Conservation (phyloP, 306 rosid genomes). For the Boehmeria nivea region DNA sequence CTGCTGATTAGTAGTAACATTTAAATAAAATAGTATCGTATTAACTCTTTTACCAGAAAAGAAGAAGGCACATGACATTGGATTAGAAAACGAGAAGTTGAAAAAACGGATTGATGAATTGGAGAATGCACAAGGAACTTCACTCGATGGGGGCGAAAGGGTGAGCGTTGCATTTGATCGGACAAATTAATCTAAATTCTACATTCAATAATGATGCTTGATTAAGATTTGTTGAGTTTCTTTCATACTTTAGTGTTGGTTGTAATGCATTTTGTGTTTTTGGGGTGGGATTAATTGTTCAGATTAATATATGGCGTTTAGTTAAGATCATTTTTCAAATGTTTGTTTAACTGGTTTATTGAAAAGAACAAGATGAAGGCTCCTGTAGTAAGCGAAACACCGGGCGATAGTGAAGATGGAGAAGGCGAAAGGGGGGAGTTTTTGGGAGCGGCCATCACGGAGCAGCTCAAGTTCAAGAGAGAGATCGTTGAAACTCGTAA, state of each 20-base stretch:
- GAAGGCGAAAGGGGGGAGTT: neutral
- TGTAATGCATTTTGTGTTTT: neutral
- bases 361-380: neutral
- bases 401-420: neutral
- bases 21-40: too few species aligned
- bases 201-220: too few species aligned
- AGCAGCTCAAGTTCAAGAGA: too few species aligned
- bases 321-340: neutral
- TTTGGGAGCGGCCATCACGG: neutral
- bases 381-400: neutral
- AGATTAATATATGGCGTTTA: neutral
- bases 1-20: too few species aligned
- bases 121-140: neutral
- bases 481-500: too few species aligned
- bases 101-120: constrained; percentile 1
- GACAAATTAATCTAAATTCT: too few species aligned
- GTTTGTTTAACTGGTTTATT: neutral
- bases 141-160: too few species aligned
- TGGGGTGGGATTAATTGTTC: neutral
- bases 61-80: neutral
- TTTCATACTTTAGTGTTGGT: too few species aligned
- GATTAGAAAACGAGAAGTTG: neutral
- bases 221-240: too few species aligned
- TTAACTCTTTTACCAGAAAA: too few species aligned
- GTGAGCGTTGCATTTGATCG: too few species aligned